These are phyloP conservation scores for Mycena citricolor DNA, from an alignment of 1,284 basidiomycete species.

Conservation along the genomic window DNA sequence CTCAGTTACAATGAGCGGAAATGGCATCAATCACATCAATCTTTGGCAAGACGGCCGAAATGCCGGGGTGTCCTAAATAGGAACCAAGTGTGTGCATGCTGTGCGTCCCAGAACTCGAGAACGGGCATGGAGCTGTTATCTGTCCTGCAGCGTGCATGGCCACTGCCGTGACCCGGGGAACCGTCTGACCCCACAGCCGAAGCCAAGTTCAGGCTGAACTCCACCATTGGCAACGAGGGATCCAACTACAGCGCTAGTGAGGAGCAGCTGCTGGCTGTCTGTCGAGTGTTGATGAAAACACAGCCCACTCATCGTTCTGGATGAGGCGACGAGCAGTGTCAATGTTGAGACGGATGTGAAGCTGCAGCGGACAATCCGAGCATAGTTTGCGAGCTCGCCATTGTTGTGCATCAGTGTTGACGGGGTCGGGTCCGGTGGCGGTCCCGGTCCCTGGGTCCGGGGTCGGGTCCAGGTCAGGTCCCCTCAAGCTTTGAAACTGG, in stretches of 20 bases:
- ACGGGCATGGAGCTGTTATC: conserved; percentile 51
- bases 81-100: too few species aligned
- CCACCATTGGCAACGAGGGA: conserved; percentile 64
- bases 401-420: conserved; percentile 53
- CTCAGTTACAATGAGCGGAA: too few species aligned
- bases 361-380: conserved; percentile 72
- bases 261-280: conserved; percentile 74
- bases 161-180: conserved; percentile 50
- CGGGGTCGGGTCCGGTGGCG: too few species aligned
- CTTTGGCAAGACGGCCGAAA: too few species aligned
- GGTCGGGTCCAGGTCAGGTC: too few species aligned
- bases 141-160: conserved; percentile 56
- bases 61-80: too few species aligned
- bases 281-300: conserved; percentile 71
- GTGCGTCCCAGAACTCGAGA: conserved; percentile 45
- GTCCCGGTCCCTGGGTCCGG: too few species aligned
- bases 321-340: conserved; percentile 82
- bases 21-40: too few species aligned
- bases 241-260: conserved; percentile 78
- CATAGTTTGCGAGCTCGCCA: conserved; percentile 62
- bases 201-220: conserved; percentile 68
- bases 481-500: too few species aligned
- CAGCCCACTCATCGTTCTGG: conserved; percentile 69
- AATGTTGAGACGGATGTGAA: conserved; percentile 82
- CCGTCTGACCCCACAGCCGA: conserved; percentile 47